Percentiles rank a stretch among this genome's conserved stretches.
These are phyloP conservation scores for Ceratocystiopsis brevicomis DNA, from an alignment of 2,329 filamentous ascomycete species.

Conservation along the genomic window DNA sequence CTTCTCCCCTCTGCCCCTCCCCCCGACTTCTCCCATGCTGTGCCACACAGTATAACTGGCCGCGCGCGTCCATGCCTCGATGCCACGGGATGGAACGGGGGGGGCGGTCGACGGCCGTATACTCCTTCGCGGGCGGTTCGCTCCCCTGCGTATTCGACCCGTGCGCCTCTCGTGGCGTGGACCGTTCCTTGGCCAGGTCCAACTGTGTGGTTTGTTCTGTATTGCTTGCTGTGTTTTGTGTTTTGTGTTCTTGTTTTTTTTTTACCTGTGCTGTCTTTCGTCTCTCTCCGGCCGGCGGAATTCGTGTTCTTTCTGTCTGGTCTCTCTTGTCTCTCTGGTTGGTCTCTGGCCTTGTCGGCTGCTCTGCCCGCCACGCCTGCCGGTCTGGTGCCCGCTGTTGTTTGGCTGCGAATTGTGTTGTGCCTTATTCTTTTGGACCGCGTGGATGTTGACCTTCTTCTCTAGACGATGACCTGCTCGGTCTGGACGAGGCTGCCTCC, in stretches of 20 bases:
- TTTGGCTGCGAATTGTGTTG: background rate
- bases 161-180: too few species aligned
- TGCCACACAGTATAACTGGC: background rate
- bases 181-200: too few species aligned
- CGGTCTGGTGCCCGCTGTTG: slow-evolving; percentile 7
- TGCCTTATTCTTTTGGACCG: too few species aligned
- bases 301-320: background rate
- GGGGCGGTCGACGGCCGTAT: too few species aligned
- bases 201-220: background rate
- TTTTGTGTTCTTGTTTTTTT: background rate
- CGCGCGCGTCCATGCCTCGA: too few species aligned
- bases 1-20: too few species aligned
- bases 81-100: too few species aligned
- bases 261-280: background rate
- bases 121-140: too few species aligned
- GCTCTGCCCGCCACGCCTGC: too few species aligned
- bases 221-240: background rate
- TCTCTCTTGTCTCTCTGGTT: background rate
- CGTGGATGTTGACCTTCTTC: slow-evolving; percentile 4
- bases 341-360: slow-evolving; percentile 12
- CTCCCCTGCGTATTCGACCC: too few species aligned
- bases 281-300: background rate
- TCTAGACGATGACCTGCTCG: slow-evolving; percentile 43
- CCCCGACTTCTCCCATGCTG: background rate
- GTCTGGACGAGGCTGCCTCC: slow-evolving; percentile 39